Conservation (phyloP, 2,329 filamentous ascomycete genomes). For the Pyrenophora teres region DNA sequence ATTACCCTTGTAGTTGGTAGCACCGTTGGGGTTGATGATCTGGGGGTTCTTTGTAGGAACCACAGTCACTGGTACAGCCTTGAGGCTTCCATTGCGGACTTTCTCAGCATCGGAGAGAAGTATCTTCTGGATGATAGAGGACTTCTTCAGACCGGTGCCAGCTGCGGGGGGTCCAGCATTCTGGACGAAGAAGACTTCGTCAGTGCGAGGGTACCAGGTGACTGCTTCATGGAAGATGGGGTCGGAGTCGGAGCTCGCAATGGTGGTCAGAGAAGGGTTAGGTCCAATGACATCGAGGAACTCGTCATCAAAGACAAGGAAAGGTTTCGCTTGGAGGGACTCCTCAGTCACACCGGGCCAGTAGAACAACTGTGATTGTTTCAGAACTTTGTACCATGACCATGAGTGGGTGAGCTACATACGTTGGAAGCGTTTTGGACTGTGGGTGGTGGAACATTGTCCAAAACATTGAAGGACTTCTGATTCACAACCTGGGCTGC, state of each 20-base stretch:
- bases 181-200: slow-evolving; percentile 35
- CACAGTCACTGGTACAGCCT: slow-evolving; percentile 26
- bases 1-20: slow-evolving; percentile 28
- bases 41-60: slow-evolving; percentile 32
- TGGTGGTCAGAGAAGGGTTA: slow-evolving; percentile 27
- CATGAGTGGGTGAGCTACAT: slow-evolving; percentile 2
- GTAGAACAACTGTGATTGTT: slow-evolving; percentile 19
- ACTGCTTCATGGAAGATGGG: slow-evolving; percentile 34
- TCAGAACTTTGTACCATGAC: slow-evolving; percentile 4
- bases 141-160: slow-evolving; percentile 32
- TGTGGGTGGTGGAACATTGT: slow-evolving; percentile 23
- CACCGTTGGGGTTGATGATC: slow-evolving; percentile 32
- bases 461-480: slow-evolving; percentile 28
- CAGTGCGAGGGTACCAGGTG: slow-evolving; percentile 27
- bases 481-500: slow-evolving; percentile 30
- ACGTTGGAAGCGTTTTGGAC: slow-evolving; percentile 27
- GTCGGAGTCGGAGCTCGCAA: slow-evolving; percentile 28
- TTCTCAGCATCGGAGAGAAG: slow-evolving; percentile 30
- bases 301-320: slow-evolving; percentile 34
- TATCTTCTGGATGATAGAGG: slow-evolving; percentile 33
- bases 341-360: slow-evolving; percentile 28
- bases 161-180: slow-evolving; percentile 31
- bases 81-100: slow-evolving; percentile 27
- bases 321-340: slow-evolving; percentile 27
- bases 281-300: slow-evolving; percentile 32